A percentile compares a stretch with the other conserved stretches of the same genome.
phyloP scores from a whole-genome alignment of 2,329 filamentous ascomycete species.

The Fusarium redolens region DNA sequence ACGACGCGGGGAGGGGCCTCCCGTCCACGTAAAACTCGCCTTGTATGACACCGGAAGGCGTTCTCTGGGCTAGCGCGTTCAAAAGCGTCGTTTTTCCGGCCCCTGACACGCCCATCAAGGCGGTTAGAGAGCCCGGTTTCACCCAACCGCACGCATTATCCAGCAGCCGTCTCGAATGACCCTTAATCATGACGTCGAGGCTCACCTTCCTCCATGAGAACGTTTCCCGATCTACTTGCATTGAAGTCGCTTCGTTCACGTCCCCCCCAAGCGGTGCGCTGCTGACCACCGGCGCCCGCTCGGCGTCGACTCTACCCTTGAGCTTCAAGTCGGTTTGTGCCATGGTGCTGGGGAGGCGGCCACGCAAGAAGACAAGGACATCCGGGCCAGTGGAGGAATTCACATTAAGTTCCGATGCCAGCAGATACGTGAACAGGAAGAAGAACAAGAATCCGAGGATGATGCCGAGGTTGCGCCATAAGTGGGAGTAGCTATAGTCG shows the following conservation, averaged over 20 bases:
- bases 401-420: conserved; percentile 70
- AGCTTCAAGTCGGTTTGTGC: background rate
- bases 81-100: background rate
- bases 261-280: background rate
- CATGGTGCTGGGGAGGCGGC: conserved; percentile 56
- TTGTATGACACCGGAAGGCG: background rate
- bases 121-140: background rate
- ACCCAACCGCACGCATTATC: background rate
- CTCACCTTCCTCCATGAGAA: background rate
- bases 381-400: conserved; percentile 63
- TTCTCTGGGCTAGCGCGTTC: background rate
- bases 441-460: conserved; percentile 72
- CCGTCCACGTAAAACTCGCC: background rate
- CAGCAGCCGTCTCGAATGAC: background rate
- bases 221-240: background rate
- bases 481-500: conserved; percentile 65
- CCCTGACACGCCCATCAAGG: conserved; percentile 5
- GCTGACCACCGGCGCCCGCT: background rate
- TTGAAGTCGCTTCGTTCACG: background rate
- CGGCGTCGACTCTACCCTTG: background rate
- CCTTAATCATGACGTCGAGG: background rate
- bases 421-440: conserved; percentile 72
- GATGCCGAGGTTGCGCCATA: conserved; percentile 78
- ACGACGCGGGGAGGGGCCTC: background rate
- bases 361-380: conserved; percentile 73